Evolutionary conservation across 2,329 filamentous ascomycete genomes (phyloP).

Genomic region (Setomelanomma holmii): DNA sequence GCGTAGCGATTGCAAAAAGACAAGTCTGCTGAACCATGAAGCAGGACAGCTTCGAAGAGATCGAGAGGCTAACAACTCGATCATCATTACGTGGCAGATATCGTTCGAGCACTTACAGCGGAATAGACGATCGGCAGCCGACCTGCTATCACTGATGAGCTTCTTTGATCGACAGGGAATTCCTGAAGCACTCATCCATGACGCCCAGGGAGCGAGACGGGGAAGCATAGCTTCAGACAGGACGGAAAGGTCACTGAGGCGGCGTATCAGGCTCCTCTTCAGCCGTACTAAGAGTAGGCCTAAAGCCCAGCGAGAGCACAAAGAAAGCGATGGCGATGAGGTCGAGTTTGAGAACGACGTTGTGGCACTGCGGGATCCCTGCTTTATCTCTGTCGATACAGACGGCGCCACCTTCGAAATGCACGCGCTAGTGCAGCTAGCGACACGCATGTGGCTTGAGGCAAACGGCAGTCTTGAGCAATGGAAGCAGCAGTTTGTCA

Average conservation of each 20-base stretch:
- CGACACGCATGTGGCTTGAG: slow-evolving; percentile 10
- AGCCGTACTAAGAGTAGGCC: not conserved
- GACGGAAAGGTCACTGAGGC: not conserved
- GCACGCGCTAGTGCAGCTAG: slow-evolving; percentile 8
- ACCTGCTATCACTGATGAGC: slow-evolving; percentile 57
- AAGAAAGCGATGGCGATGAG: not conserved
- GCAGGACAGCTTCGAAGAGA: slow-evolving; percentile 43
- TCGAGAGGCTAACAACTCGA: slow-evolving; percentile 39
- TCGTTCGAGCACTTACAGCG: slow-evolving; percentile 44
- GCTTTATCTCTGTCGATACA: slow-evolving; percentile 8
- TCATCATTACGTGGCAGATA: slow-evolving; percentile 48
- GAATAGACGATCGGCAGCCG: slow-evolving; percentile 38
- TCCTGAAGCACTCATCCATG: slow-evolving; percentile 38
- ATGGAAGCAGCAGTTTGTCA: slow-evolving; percentile 14
- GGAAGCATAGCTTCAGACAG: not conserved
- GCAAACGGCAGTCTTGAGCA: slow-evolving; percentile 5
- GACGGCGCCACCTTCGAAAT: not conserved
- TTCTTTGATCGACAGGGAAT: slow-evolving; percentile 56
- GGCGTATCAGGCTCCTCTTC: not conserved
- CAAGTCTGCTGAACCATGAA: slow-evolving; percentile 25
- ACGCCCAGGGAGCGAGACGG: not conserved
- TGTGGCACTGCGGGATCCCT: slow-evolving; percentile 11
- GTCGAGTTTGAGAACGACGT: slow-evolving; percentile 12
- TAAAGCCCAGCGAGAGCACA: not conserved
- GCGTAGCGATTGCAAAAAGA: slow-evolving; percentile 40